Evolutionary conservation across 495 filamentous ascomycete genomes (phyloP).

Genomic region (Penicillium parvum): DNA sequence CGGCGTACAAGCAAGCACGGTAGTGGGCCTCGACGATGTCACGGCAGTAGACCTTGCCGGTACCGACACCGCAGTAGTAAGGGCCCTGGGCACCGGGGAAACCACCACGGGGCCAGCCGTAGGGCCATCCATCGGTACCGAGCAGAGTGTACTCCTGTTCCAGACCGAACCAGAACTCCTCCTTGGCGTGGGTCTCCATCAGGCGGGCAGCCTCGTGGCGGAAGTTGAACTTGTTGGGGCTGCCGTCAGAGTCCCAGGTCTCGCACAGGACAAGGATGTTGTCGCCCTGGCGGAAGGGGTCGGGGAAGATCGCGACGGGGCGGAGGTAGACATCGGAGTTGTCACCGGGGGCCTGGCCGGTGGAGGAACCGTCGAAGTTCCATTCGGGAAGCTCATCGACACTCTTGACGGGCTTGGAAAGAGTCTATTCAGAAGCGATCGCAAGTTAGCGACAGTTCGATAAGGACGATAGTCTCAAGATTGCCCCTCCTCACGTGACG

Average conservation of each 20-base stretch:
- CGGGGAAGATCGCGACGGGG: constrained; percentile 84
- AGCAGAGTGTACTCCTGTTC: constrained; percentile 98
- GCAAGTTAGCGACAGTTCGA: constrained; percentile 12
- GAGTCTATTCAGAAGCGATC: constrained; percentile 55
- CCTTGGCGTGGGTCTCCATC: constrained; percentile 80
- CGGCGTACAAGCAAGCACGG: constrained; percentile 90
- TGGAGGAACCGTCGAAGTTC: constrained; percentile 99
- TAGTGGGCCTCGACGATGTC: constrained; percentile 99
- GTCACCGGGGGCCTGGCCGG: constrained; percentile 88
- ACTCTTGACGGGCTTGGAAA: constrained; percentile 56
- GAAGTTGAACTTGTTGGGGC: constrained; percentile 98
- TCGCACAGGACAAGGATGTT: constrained; percentile 94
- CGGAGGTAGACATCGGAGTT: constrained; percentile 98
- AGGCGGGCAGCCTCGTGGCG: constrained; percentile 82
- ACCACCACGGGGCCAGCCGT: constrained; percentile 94
- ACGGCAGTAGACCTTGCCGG: constrained; percentile 95
- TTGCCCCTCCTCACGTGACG: constrained; percentile 31
- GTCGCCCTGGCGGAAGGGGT: constrained; percentile 79
- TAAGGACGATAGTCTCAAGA: not conserved
- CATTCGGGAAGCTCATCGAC: constrained; percentile 90
- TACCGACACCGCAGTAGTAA: constrained; percentile 98
- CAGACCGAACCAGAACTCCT: constrained; percentile 95
- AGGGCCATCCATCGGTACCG: constrained; percentile 75
- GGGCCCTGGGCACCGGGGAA: constrained; percentile 96
- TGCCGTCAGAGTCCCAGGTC: constrained; percentile 94